Conservation (phyloP, 176 grass and related monocot genomes). For the Alloteropsis semialata region DNA sequence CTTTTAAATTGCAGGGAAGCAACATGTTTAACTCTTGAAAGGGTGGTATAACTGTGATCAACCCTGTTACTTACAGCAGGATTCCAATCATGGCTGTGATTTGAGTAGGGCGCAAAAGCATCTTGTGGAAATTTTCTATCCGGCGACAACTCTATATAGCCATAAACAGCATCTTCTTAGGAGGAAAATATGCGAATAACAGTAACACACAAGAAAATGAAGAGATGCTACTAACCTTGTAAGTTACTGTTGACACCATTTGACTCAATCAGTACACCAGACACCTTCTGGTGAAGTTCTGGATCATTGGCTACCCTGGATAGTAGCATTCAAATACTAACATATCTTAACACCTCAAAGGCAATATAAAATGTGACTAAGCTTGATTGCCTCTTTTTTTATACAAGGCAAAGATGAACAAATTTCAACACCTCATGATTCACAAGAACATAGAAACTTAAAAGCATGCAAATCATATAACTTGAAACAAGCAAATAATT, state of each 20-base stretch:
- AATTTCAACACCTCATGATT: constrained; percentile 7
- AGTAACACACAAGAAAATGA: not conserved
- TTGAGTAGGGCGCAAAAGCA: constrained; percentile 85
- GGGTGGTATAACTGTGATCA: constrained; percentile 14
- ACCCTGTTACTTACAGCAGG: constrained; percentile 71
- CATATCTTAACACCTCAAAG: constrained; percentile 14
- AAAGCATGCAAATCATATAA: not conserved
- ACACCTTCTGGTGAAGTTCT: constrained; percentile 66
- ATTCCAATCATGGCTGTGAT: constrained; percentile 92
- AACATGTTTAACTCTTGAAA: constrained; percentile 6
- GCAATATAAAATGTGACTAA: not conserved
- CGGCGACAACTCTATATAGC: constrained; percentile 70
- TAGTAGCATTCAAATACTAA: constrained; percentile 22
- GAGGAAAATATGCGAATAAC: not conserved
- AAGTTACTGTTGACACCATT: constrained; percentile 46
- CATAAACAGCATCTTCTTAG: constrained; percentile 22
- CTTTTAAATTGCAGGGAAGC: not conserved
- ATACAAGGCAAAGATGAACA: constrained; percentile 4
- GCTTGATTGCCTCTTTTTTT: not conserved
- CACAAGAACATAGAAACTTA: not conserved
- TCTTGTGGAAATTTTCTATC: constrained; percentile 94
- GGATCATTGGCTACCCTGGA: constrained; percentile 69
- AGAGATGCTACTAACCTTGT: constrained; percentile 38
- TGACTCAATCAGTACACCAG: constrained; percentile 87
- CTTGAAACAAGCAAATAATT: not conserved